Base-by-base conservation (phyloP, 2,329 filamentous ascomycete species). In the Cladobotryum protrusum region DNA sequence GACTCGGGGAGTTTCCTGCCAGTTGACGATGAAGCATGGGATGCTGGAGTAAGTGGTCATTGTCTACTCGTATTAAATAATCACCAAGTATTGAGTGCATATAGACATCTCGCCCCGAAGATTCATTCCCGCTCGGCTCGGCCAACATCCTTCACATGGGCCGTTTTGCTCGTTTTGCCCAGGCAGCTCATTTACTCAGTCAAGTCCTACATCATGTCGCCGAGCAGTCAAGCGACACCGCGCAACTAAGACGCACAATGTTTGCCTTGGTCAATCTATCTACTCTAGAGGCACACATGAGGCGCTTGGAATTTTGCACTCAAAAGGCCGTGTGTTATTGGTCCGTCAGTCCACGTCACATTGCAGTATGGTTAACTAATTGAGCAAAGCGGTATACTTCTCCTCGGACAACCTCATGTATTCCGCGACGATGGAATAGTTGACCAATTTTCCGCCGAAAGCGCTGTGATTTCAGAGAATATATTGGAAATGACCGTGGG, bases 171-270 rank as follows among this genome's bases (percentile, higher is more conserved):
- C 44, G 52, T 15, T 53, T 53, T 17, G 48, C 48, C 3, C 52
- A 53, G 15, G 43, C 48, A 14, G 48, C 48, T 3, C 52, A 49
- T 20, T 36, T 53, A 29, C 48, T 54, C 13, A 54, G 49, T 34
- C 41, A 54, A 24, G 52, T 49, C 14, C 45, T 54, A 15, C 43
- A 33, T 19, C 40, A 41, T 0, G 32, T 44, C 20, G 13, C 45
- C 13, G 49, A 54, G 17, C 14, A 35, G 12, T 34, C 41, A 12
- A 33, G 35, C 29, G 48, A 47, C 6, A 54, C 43, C 8, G 14
- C 45, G 3, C 52, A 54, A 14, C 19, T 54, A 4, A 40, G 52
- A 19, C 52, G 52, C 29, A 54, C 52, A 12, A 54, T 54, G 29
- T 46, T 48, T 20, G 45, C 52, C 2, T 43, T 54, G 13, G 37